Evolutionary conservation across 1,284 basidiomycete species (phyloP).

Genomic region (Lentinus polychrous): DNA sequence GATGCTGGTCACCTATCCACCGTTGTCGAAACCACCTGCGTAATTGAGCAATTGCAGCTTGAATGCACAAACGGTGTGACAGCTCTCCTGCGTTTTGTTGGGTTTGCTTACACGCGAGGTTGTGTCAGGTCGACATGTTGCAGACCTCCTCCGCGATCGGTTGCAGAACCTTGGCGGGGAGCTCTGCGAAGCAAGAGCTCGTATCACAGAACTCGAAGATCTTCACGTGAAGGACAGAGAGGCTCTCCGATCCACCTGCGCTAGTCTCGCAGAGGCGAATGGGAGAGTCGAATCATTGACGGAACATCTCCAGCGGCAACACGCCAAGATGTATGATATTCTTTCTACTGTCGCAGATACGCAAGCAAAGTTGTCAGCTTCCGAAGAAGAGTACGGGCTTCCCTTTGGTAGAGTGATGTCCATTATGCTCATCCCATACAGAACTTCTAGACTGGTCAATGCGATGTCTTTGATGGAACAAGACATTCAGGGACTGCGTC

Average conservation of each 20-base stretch:
- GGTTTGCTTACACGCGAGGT: background rate
- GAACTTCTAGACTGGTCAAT: conserved; percentile 12
- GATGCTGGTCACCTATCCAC: conserved; percentile 19
- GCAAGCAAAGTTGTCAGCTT: conserved; percentile 14
- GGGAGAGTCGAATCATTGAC: conserved; percentile 15
- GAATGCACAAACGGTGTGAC: conserved; percentile 25
- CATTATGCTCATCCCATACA: conserved; percentile 3
- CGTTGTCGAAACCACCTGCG: conserved; percentile 14
- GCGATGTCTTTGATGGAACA: conserved; percentile 14
- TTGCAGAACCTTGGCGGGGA: conserved; percentile 27
- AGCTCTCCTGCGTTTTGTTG: background rate
- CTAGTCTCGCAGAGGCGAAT: conserved; percentile 19
- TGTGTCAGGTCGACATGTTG: conserved; percentile 26
- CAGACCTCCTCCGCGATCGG: conserved; percentile 29
- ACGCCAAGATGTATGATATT: conserved; percentile 14
- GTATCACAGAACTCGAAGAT: conserved; percentile 22
- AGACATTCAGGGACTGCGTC: conserved; percentile 12
- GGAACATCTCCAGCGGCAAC: conserved; percentile 15
- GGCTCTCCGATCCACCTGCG: conserved; percentile 17
- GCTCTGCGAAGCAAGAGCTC: conserved; percentile 25
- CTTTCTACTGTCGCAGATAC: conserved; percentile 13
- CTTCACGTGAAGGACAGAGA: conserved; percentile 19
- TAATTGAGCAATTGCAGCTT: conserved; percentile 21
- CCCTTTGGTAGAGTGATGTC: too few species aligned
- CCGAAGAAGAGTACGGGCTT: conserved; percentile 22